These are phyloP conservation scores for Cladophialophora exuberans DNA, from an alignment of 2,329 filamentous ascomycete species.

Conservation along the genomic window DNA sequence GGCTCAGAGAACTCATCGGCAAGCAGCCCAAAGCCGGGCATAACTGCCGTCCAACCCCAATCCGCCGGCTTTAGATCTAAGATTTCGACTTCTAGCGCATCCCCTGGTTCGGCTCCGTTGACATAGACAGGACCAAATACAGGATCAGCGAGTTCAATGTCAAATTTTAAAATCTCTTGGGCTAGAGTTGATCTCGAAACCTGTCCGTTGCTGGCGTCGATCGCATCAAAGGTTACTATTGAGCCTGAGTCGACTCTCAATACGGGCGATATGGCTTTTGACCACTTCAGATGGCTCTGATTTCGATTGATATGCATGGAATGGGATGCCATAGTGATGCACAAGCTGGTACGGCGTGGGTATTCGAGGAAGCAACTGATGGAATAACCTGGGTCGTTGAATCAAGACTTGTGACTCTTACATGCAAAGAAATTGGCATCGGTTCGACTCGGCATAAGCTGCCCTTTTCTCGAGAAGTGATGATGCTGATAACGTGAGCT, in stretches of 20 bases:
- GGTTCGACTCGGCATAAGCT: too few relatives aligned
- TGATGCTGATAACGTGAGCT: too few relatives aligned
- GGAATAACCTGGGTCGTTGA: not conserved
- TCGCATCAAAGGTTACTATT: slow-evolving; percentile 51
- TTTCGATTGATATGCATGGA: slow-evolving; percentile 23
- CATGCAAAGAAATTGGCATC: too few relatives aligned
- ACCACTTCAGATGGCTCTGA: slow-evolving; percentile 51
- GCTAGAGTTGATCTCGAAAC: slow-evolving; percentile 27
- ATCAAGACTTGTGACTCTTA: not conserved
- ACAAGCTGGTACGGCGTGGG: too few relatives aligned
- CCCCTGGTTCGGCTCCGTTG: slow-evolving; percentile 54
- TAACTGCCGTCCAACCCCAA: slow-evolving; percentile 59
- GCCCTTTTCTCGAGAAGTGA: too few relatives aligned
- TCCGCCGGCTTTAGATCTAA: slow-evolving; percentile 49
- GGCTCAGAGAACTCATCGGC: slow-evolving; percentile 52
- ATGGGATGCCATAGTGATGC: slow-evolving; percentile 1
- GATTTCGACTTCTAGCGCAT: slow-evolving; percentile 57
- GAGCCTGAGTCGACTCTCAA: slow-evolving; percentile 54
- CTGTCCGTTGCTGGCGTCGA: slow-evolving; percentile 43
- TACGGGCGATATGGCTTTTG: slow-evolving; percentile 48
- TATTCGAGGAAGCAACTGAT: not conserved
- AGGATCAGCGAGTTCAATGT: slow-evolving; percentile 42
- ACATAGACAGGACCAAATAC: slow-evolving; percentile 57
- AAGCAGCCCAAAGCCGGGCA: slow-evolving; percentile 56
- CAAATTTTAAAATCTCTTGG: not conserved